These are phyloP conservation scores for Eremothecium coryli DNA, from an alignment of 1,139 yeast genomes.

Conservation along the genomic window DNA sequence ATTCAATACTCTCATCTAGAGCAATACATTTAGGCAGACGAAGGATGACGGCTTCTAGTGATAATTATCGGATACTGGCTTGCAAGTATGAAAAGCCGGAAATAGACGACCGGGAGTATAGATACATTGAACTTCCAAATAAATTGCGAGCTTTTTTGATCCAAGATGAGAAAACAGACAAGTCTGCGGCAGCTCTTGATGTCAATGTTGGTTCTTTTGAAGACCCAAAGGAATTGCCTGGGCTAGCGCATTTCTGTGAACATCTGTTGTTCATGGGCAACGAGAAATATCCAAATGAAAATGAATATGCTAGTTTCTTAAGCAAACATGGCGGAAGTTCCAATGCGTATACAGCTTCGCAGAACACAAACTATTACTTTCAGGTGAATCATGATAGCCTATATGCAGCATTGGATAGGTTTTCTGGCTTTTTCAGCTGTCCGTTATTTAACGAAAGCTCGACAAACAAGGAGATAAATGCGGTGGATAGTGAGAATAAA, in stretches of 20 bases:
- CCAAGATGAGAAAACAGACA: constrained; percentile 78
- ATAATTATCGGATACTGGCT: constrained; percentile 2
- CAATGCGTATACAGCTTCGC: constrained; percentile 84
- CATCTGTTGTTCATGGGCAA: constrained; percentile 97
- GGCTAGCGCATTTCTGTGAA: constrained; percentile 95
- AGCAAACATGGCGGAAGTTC: constrained; percentile 60
- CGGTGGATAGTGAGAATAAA: constrained; percentile 93
- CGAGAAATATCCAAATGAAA: constrained; percentile 79
- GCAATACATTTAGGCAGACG: too few species aligned
- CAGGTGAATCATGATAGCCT: constrained; percentile 69
- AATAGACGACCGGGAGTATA: constrained; percentile 67
- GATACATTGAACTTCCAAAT: constrained; percentile 57
- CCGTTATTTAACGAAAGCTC: constrained; percentile 77
- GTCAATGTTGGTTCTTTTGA: constrained; percentile 86
- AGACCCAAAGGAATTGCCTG: constrained; percentile 67
- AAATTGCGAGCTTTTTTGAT: constrained; percentile 66
- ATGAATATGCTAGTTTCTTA: constrained; percentile 72
- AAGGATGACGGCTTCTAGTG: too few species aligned
- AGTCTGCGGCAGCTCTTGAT: constrained; percentile 86
- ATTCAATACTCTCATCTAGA: too few species aligned
- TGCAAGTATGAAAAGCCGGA: constrained; percentile 44
- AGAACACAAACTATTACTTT: constrained; percentile 85
- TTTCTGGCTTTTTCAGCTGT: constrained; percentile 80
- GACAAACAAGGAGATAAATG: constrained; percentile 85
- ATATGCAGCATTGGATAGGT: constrained; percentile 83